These are phyloP conservation scores for Heritiera littoralis DNA, from an alignment of 345 rosid genomes.

Conservation along the genomic window DNA sequence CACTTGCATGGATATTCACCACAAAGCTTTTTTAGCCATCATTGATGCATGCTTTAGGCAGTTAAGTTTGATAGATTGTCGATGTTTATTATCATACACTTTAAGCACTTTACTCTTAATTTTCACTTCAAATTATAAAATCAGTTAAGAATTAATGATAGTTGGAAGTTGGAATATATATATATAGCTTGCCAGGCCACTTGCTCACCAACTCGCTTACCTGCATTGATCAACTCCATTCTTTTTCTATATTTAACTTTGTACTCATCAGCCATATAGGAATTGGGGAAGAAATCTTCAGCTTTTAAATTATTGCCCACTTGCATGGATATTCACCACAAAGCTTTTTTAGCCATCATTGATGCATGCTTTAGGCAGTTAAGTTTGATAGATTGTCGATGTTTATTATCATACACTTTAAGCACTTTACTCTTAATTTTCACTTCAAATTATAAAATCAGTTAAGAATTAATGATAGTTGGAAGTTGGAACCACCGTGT, in stretches of 20 bases:
- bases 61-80: neutral
- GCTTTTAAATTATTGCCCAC: neutral
- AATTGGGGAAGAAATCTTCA: neutral
- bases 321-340: neutral
- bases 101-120: neutral
- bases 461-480: neutral
- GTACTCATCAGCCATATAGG: neutral
- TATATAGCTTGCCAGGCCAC: neutral
- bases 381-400: neutral
- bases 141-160: neutral
- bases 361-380: neutral
- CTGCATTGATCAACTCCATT: neutral
- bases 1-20: neutral
- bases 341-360: too few species aligned
- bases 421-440: neutral
- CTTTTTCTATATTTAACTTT: neutral
- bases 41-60: neutral
- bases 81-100: neutral
- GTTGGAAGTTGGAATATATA: neutral
- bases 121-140: too few species aligned
- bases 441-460: too few species aligned
- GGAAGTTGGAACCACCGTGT: neutral
- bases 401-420: neutral
- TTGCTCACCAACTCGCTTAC: slow-evolving; percentile 1
- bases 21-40: too few species aligned